A percentile compares a stretch with the other conserved stretches of the same genome.
Conservation (phyloP, 805 yeast species). For the Hanseniaspora thailandica region DNA sequence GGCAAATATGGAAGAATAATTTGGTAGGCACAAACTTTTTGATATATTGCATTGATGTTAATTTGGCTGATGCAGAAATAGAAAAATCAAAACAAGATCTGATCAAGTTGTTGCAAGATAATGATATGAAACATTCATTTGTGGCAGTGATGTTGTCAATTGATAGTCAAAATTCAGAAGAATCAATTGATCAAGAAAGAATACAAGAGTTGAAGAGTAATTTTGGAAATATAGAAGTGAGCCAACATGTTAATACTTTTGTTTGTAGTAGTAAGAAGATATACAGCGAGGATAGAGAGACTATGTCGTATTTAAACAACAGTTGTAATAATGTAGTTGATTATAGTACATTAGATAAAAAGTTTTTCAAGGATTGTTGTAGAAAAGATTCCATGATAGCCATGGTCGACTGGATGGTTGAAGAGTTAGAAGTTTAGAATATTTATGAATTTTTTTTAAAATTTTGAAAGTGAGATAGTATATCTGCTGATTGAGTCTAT, state of each 20-base stretch:
- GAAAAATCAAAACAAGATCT: constrained; percentile 67
- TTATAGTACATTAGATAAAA: constrained; percentile 1
- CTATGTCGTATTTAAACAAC: background rate
- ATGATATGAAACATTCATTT: constrained; percentile 52
- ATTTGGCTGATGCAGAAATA: background rate
- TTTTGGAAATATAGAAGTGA: background rate
- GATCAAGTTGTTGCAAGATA: constrained; percentile 65
- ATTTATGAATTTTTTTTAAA: background rate
- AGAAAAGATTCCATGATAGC: constrained; percentile 7
- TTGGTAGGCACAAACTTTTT: constrained; percentile 87
- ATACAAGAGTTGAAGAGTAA: background rate
- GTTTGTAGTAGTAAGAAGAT: background rate
- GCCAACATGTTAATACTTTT: background rate
- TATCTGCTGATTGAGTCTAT: too few species aligned
- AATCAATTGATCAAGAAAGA: constrained; percentile 2
- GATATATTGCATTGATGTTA: constrained; percentile 72
- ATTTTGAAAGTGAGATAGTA: too few species aligned
- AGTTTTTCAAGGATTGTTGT: constrained; percentile 8
- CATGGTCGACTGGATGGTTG: constrained; percentile 11
- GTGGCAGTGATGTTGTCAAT: constrained; percentile 2
- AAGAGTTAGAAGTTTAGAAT: background rate
- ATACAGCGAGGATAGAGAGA: background rate
- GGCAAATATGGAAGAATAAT: constrained; percentile 74
- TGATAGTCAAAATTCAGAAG: background rate
- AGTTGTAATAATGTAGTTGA: background rate